Conservation (phyloP, 1,284 basidiomycete species). For the Ustilago cynodontis region DNA sequence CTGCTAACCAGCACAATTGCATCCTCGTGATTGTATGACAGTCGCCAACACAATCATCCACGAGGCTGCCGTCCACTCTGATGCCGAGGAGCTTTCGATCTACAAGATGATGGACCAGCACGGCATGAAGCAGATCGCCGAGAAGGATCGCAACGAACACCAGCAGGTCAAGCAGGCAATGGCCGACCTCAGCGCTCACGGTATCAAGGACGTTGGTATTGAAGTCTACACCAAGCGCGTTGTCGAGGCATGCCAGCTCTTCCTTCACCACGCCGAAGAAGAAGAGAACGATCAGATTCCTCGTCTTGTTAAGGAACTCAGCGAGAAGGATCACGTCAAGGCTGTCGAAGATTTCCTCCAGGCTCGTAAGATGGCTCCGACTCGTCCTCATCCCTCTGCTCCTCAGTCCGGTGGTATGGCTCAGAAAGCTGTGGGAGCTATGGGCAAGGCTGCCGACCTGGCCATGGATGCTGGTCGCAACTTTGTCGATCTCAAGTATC, state of each 20-base stretch:
- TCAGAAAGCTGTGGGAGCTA: constrained; percentile 49
- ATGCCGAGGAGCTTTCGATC: constrained; percentile 48
- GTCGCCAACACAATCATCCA: constrained; percentile 44
- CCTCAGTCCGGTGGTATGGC: constrained; percentile 58
- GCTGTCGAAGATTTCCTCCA: constrained; percentile 51
- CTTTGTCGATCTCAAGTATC: constrained; percentile 41
- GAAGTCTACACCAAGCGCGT: constrained; percentile 43
- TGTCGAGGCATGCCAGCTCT: constrained; percentile 44
- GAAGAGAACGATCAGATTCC: constrained; percentile 49
- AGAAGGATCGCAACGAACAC: constrained; percentile 53
- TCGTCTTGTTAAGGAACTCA: constrained; percentile 29
- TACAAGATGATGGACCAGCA: constrained; percentile 54
- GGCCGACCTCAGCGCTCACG: constrained; percentile 41
- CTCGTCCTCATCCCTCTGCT: constrained; percentile 59
- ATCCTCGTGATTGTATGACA: not conserved
- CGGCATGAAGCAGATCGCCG: constrained; percentile 25
- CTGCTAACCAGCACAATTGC: no score
- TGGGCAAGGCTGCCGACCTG: constrained; percentile 31
- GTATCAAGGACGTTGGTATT: constrained; percentile 23
- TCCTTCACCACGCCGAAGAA: constrained; percentile 56
- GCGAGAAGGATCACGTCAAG: constrained; percentile 48
- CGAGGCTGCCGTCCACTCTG: constrained; percentile 39
- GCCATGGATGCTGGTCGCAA: constrained; percentile 20
- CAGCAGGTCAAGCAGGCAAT: constrained; percentile 55
- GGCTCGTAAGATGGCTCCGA: constrained; percentile 53